Conservation (phyloP, 345 rosid species). For the Ricinus communis region DNA sequence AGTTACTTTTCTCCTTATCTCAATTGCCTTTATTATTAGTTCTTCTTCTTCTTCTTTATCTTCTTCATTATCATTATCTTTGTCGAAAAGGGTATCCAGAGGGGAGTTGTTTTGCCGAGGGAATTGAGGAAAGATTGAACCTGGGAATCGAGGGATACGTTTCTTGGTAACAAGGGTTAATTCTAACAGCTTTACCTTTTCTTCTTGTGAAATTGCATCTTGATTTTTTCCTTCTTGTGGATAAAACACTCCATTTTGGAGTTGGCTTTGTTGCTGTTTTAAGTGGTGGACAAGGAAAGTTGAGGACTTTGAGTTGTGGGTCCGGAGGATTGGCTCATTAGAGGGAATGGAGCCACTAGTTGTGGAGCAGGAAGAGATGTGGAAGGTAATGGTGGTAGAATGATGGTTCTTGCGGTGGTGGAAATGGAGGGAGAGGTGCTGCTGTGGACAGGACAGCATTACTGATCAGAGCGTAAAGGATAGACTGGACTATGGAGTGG, state of each 20-base stretch:
- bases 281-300: constrained; percentile 42
- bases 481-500: constrained; percentile 11
- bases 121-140: constrained; percentile 46
- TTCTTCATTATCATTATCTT: constrained; percentile 17
- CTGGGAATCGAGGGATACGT: constrained; percentile 72
- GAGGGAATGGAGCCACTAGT: constrained; percentile 8
- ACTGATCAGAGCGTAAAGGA: neutral
- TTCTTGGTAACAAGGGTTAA: constrained; percentile 49
- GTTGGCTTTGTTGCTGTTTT: constrained; percentile 15
- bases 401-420: constrained; percentile 13
- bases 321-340: constrained; percentile 39
- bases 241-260: neutral
- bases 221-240: constrained; percentile 18
- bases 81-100: constrained; percentile 36
- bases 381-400: constrained; percentile 31
- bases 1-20: constrained; percentile 71
- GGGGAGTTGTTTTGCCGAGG: constrained; percentile 40
- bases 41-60: constrained; percentile 46
- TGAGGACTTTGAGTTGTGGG: constrained; percentile 55
- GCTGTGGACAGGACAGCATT: constrained; percentile 25
- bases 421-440: constrained; percentile 30
- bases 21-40: constrained; percentile 66
- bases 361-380: constrained; percentile 1
- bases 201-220: constrained; percentile 35
- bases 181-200: constrained; percentile 53